Percentiles rank a stretch among this genome's conserved stretches.
These are phyloP conservation scores for Leccinellum albellum DNA, from an alignment of 768 basidiomycete species.

Conservation along the genomic window DNA sequence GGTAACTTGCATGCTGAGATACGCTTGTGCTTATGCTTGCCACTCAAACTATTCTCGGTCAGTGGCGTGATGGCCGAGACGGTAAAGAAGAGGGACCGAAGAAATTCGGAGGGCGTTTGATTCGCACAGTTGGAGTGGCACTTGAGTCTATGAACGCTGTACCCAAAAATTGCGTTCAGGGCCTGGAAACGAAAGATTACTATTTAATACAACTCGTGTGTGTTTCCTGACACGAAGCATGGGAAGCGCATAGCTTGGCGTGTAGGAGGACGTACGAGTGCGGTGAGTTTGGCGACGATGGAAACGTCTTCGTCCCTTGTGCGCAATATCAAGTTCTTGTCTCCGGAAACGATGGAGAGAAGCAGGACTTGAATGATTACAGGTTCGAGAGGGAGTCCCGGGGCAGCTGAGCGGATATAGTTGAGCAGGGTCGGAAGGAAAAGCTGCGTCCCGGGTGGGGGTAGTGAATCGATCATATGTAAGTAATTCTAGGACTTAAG, in stretches of 20 bases:
- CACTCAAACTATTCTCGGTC: constrained; percentile 8
- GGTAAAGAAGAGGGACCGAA: constrained; percentile 38
- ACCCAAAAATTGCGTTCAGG: constrained; percentile 56
- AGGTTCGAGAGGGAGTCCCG: constrained; percentile 56
- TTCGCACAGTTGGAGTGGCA: constrained; percentile 30
- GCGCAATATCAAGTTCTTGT: constrained; percentile 62
- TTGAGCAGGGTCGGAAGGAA: constrained; percentile 51
- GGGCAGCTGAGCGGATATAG: constrained; percentile 41
- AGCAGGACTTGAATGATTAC: constrained; percentile 64
- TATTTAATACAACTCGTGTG: not conserved
- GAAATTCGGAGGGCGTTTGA: constrained; percentile 26
- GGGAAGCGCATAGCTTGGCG: constrained; percentile 3
- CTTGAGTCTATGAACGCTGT: constrained; percentile 54
- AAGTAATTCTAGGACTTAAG: not conserved
- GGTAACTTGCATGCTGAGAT: constrained; percentile 17
- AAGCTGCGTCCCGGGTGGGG: constrained; percentile 39
- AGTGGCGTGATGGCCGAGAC: constrained; percentile 17
- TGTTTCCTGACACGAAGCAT: not conserved
- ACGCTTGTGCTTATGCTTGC: constrained; percentile 19
- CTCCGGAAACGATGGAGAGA: constrained; percentile 57
- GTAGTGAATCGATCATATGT: constrained; percentile 27
- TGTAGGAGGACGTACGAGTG: constrained; percentile 43
- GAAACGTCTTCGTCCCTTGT: constrained; percentile 63
- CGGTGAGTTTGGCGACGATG: constrained; percentile 53
- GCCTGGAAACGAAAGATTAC: constrained; percentile 39